Evolutionary conservation across 176 grass and related monocot species (phyloP).

Genomic region (Oryza glaberrima): DNA sequence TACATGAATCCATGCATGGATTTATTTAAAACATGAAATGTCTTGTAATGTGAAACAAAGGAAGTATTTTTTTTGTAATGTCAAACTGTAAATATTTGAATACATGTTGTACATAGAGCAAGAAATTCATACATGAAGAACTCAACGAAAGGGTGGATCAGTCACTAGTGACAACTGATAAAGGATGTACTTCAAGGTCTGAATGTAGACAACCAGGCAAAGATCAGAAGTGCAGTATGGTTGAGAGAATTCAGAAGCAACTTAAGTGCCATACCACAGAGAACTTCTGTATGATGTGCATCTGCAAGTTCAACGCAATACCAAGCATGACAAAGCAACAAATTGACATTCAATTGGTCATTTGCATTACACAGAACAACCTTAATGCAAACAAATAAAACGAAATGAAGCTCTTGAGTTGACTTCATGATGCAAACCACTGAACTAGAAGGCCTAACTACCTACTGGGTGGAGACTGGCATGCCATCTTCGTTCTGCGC

Average conservation of each 20-base stretch:
- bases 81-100: background rate
- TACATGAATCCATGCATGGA: too few species aligned
- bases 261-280: background rate
- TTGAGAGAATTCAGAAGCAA: background rate
- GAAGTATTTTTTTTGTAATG: background rate
- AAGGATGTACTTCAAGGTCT: background rate
- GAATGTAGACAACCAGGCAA: background rate
- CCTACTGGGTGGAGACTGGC: constrained; percentile 47
- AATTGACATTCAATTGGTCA: constrained; percentile 11
- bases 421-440: constrained; percentile 41
- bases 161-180: background rate
- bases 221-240: background rate
- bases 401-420: background rate
- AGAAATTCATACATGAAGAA: background rate
- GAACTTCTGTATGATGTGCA: constrained; percentile 5
- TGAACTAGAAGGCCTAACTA: constrained; percentile 39
- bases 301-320: constrained; percentile 27
- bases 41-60: too few species aligned
- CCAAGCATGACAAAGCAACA: constrained; percentile 7
- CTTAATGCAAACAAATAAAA: background rate
- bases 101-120: background rate
- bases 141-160: background rate
- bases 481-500: constrained; percentile 46
- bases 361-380: constrained; percentile 35
- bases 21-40: too few species aligned